Evolutionary conservation across 331 rosid species (phyloP).

Genomic region (Malus hybrid): DNA sequence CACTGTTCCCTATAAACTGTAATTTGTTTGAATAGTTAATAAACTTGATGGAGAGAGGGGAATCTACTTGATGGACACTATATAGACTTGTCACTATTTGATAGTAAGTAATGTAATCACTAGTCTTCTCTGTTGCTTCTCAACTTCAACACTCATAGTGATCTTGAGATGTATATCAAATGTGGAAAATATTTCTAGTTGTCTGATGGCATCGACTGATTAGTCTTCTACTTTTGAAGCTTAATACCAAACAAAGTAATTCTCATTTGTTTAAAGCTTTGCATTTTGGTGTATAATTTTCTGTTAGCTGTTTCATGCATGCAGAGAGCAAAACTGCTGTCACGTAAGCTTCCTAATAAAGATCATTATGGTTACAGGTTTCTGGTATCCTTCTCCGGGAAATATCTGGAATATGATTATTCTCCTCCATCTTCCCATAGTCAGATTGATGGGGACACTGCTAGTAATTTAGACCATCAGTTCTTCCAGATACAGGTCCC

Average conservation of each 20-base stretch:
- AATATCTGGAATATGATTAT: constrained; percentile 52
- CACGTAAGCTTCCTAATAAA: constrained; percentile 7
- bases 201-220: neutral
- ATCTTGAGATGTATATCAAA: neutral
- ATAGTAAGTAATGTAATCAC: neutral
- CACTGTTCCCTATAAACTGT: neutral
- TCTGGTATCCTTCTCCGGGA: constrained; percentile 84
- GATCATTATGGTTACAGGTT: constrained; percentile 56
- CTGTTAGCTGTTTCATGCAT: constrained; percentile 9
- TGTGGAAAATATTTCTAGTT: neutral
- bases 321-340: neutral
- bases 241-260: neutral
- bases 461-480: constrained; percentile 49
- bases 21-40: neutral
- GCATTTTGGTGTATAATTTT: neutral
- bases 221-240: neutral
- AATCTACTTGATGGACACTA: neutral
- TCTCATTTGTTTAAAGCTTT: neutral
- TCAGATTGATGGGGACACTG: constrained; percentile 34
- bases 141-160: neutral
- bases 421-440: constrained; percentile 39
- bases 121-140: neutral
- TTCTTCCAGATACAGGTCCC: constrained; percentile 66
- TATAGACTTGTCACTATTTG: neutral
- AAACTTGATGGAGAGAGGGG: neutral